A percentile compares a stretch with the other conserved stretches of the same genome.
Conservation (phyloP, 2,329 filamentous ascomycete species). For the Diaporthe ilicicola region DNA sequence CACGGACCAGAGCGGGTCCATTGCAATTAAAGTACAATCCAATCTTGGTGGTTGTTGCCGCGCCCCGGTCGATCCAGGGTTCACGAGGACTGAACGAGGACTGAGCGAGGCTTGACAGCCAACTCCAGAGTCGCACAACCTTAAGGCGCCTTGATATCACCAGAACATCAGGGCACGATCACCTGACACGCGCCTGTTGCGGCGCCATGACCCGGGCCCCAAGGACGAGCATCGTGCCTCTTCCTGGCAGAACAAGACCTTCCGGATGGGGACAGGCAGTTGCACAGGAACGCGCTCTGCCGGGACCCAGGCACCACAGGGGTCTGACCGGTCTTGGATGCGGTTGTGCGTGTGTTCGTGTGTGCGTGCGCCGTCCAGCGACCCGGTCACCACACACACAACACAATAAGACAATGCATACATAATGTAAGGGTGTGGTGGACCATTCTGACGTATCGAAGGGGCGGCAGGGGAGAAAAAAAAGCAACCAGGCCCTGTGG, state of each 20-base stretch:
- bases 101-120: not conserved
- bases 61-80: not conserved
- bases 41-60: too few species aligned
- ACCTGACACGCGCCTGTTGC: not conserved
- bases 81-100: not conserved
- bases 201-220: not conserved
- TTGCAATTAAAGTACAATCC: not conserved
- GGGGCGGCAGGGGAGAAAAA: slow-evolving; percentile 1
- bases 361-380: not conserved
- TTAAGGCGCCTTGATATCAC: slow-evolving; percentile 7
- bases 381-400: not conserved
- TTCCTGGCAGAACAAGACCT: not conserved
- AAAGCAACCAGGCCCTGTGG: slow-evolving; percentile 18
- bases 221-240: slow-evolving; percentile 3
- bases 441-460: slow-evolving; percentile 7
- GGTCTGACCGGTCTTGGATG: not conserved
- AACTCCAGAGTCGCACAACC: slow-evolving; percentile 5
- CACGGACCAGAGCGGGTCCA: not conserved
- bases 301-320: not conserved
- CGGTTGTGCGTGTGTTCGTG: not conserved
- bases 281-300: slow-evolving; percentile 4
- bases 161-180: slow-evolving; percentile 9
- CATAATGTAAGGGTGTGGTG: slow-evolving; percentile 13
- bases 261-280: slow-evolving; percentile 12
- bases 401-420: slow-evolving; percentile 10